Conservation (phyloP, 1,139 yeast species). For the Hansenula lynferdii region DNA sequence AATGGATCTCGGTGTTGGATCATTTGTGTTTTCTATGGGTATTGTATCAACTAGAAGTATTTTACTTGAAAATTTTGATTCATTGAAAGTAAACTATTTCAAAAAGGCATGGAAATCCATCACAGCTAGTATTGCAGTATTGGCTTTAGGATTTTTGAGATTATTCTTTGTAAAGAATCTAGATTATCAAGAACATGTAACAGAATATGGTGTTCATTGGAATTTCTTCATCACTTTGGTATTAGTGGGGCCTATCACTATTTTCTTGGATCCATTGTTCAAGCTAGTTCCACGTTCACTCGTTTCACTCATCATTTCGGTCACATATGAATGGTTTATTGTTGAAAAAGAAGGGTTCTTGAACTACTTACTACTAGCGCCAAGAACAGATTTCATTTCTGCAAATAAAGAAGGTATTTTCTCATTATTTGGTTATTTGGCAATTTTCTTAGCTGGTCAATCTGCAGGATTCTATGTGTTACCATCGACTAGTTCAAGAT, state of each 20-base stretch:
- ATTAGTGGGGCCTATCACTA: constrained; percentile 56
- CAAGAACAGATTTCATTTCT: constrained; percentile 49
- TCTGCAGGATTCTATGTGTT: constrained; percentile 52
- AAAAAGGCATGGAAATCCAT: constrained; percentile 41
- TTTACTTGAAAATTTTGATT: constrained; percentile 36
- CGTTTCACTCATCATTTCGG: constrained; percentile 51
- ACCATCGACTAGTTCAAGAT: constrained; percentile 25
- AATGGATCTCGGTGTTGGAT: constrained; percentile 97
- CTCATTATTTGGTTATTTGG: constrained; percentile 77
- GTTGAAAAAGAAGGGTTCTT: constrained; percentile 46
- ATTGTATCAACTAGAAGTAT: constrained; percentile 68
- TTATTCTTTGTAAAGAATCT: constrained; percentile 72
- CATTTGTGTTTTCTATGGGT: constrained; percentile 98
- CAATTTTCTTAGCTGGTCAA: constrained; percentile 85
- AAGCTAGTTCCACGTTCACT: constrained; percentile 50
- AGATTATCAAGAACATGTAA: constrained; percentile 91
- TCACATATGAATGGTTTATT: constrained; percentile 55
- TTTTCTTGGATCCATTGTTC: constrained; percentile 53
- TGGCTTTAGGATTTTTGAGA: constrained; percentile 66
- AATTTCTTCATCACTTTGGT: constrained; percentile 91
- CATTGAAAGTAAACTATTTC: constrained; percentile 27
- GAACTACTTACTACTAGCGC: constrained; percentile 45
- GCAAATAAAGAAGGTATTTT: constrained; percentile 86
- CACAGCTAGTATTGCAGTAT: constrained; percentile 54
- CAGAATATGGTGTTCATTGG: constrained; percentile 97